Percentiles rank a stretch among this genome's conserved stretches.
Conservation (phyloP, 176 grass and related monocot genomes). For the Neostapfia colusana region DNA sequence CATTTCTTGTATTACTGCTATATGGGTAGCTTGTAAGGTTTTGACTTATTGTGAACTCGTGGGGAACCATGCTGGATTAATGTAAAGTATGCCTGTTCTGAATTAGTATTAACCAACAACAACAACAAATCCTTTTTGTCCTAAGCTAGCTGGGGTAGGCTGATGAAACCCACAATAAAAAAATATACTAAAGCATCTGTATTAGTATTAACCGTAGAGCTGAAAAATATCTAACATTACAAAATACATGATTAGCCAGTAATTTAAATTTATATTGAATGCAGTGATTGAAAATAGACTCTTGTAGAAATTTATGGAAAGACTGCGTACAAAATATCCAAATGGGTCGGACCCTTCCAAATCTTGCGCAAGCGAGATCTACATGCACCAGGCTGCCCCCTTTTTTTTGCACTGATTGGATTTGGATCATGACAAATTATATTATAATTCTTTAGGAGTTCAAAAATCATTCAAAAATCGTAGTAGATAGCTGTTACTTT, state of each 20-base stretch:
- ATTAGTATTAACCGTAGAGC: not conserved
- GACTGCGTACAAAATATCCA: too few species aligned
- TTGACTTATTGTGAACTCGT: not conserved
- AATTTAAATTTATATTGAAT: slow-evolving; percentile 16
- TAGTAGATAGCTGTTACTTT: not conserved
- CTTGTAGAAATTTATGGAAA: too few species aligned
- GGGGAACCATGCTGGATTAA: slow-evolving; percentile 11
- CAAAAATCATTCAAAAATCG: not conserved
- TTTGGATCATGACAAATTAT: slow-evolving; percentile 1
- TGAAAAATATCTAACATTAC: not conserved
- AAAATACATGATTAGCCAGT: slow-evolving; percentile 17
- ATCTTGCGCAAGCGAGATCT: too few species aligned
- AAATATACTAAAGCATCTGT: too few species aligned
- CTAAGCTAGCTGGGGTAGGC: too few species aligned
- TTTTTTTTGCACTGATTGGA: too few species aligned
- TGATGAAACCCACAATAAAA: too few species aligned
- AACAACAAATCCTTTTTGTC: too few species aligned
- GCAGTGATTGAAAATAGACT: not conserved
- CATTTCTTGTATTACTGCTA: not conserved
- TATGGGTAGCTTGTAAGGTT: not conserved
- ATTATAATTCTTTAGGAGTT: not conserved
- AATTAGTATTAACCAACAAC: too few species aligned
- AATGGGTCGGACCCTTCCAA: too few species aligned
- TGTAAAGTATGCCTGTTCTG: not conserved
- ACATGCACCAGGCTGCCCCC: too few species aligned